Percentiles rank a stretch among this genome's conserved stretches.
Evolutionary conservation across 495 filamentous ascomycete genomes (phyloP).

Genomic region (Neurospora pannonica): DNA sequence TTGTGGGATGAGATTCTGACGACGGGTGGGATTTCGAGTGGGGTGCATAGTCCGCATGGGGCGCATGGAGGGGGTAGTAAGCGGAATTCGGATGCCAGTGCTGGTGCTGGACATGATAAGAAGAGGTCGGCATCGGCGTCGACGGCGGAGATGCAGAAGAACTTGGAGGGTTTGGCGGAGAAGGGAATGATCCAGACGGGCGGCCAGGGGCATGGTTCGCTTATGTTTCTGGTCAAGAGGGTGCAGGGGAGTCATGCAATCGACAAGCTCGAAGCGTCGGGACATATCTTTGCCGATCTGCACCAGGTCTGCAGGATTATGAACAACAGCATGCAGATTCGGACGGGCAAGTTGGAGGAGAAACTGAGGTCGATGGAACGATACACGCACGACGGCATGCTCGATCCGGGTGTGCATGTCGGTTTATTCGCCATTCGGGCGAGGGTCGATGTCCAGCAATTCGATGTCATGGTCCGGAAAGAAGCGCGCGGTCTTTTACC

Average conservation of each 20-base stretch:
- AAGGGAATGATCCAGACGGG: conserved; percentile 22
- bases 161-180: conserved; percentile 13
- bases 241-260: conserved; percentile 46
- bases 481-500: conserved; percentile 59
- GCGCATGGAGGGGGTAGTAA: conserved; percentile 1
- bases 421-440: conserved; percentile 67
- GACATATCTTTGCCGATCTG: conserved; percentile 65
- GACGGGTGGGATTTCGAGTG: conserved; percentile 36
- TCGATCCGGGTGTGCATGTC: conserved; percentile 62
- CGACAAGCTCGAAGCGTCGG: conserved; percentile 54
- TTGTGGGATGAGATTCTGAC: conserved; percentile 71
- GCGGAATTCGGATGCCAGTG: neutral
- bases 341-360: conserved; percentile 38
- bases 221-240: conserved; percentile 71
- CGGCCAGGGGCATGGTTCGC: conserved; percentile 52
- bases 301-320: conserved; percentile 60
- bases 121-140: neutral
- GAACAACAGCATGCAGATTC: conserved; percentile 61
- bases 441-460: conserved; percentile 50
- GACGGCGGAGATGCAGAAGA: neutral
- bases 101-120: neutral
- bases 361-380: conserved; percentile 53
- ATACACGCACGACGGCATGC: conserved; percentile 43
- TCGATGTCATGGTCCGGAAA: conserved; percentile 64
- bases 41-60: neutral